phyloP scores from a whole-genome alignment of 176 grass and related monocot species.

The Puccinellia tenuiflora region DNA sequence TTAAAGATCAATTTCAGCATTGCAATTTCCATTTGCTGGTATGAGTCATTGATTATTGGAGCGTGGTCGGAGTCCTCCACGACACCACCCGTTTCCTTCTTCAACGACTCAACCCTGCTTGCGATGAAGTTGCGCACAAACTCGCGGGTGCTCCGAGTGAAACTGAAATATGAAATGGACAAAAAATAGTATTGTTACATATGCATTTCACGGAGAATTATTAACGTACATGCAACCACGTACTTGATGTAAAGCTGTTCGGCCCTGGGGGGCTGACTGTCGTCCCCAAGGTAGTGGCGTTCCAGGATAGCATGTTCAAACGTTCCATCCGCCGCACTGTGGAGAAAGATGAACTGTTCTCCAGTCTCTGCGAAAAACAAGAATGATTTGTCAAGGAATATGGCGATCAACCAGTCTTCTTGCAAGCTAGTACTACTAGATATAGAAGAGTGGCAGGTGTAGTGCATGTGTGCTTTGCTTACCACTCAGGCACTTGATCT shows the following conservation, averaged over 20 bases:
- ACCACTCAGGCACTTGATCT: background rate
- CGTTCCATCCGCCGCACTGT: background rate
- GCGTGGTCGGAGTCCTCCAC: background rate
- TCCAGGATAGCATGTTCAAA: constrained; percentile 11
- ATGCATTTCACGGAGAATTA: background rate
- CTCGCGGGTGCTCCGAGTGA: background rate
- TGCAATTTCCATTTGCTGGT: background rate
- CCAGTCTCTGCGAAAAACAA: background rate
- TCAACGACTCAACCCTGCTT: background rate
- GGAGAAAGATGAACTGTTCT: background rate
- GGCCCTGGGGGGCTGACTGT: background rate
- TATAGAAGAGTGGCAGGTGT: background rate
- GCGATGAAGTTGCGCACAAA: background rate
- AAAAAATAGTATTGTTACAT: background rate
- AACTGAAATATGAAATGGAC: background rate
- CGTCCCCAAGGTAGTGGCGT: background rate
- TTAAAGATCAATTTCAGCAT: background rate
- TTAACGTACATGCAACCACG: background rate
- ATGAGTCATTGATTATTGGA: background rate
- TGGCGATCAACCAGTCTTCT: background rate
- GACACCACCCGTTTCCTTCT: background rate
- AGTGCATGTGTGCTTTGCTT: background rate
- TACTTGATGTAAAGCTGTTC: background rate
- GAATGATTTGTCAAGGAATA: background rate
- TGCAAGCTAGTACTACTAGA: background rate